These are phyloP conservation scores for Aspergillus tanneri DNA, from an alignment of 2,329 filamentous ascomycete species.

Conservation along the genomic window DNA sequence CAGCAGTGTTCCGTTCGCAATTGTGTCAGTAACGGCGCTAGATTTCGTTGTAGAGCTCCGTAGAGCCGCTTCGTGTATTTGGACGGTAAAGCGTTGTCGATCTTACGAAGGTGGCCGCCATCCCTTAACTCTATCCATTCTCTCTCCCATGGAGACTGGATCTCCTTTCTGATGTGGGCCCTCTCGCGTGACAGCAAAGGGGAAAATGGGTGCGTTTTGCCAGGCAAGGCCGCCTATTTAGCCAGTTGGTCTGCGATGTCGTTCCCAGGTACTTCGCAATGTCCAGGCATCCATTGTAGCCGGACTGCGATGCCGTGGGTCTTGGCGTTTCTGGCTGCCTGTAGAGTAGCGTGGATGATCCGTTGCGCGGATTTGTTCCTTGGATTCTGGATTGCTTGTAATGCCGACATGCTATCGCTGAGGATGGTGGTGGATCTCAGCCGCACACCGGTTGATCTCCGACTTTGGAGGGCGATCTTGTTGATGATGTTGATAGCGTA, in stretches of 20 bases:
- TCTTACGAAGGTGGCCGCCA: background rate
- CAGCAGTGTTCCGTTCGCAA: background rate
- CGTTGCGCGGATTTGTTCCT: conserved; percentile 20
- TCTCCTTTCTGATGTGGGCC: background rate
- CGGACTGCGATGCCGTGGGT: conserved; percentile 10
- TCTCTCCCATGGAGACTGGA: background rate
- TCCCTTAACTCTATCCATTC: background rate
- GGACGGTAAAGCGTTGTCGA: background rate
- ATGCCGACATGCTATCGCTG: conserved; percentile 20
- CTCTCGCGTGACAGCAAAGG: background rate
- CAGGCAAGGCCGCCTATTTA: conserved; percentile 2
- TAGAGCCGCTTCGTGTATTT: background rate
- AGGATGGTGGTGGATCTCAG: conserved; percentile 16
- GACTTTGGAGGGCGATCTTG: too few species aligned
- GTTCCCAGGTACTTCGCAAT: conserved; percentile 10
- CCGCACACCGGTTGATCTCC: conserved; percentile 11
- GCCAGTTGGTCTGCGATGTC: conserved; percentile 5
- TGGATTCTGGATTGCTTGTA: conserved; percentile 19
- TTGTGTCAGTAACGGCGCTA: background rate
- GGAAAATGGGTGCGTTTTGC: background rate
- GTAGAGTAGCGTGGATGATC: conserved; percentile 19
- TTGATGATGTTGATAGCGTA: conserved; percentile 18
- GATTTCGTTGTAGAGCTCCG: background rate
- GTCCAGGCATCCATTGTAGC: conserved; percentile 15
- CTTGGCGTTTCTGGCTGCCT: conserved; percentile 15